Conservation (phyloP, 2,329 filamentous ascomycete species). For the Colletotrichum navitas region DNA sequence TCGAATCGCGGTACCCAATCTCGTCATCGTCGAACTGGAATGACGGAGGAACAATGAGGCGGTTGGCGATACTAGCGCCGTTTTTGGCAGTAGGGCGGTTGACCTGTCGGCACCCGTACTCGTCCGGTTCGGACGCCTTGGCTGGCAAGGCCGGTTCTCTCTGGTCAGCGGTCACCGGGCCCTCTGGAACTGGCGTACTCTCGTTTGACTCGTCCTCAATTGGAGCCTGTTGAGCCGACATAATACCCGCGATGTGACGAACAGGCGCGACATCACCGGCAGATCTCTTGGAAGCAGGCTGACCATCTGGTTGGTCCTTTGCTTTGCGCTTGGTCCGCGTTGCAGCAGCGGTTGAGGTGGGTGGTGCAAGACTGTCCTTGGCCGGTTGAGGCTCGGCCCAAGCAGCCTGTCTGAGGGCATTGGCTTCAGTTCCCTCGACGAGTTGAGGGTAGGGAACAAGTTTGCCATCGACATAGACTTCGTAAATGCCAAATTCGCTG, state of each 20-base stretch:
- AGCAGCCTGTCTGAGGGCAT: conserved; percentile 39
- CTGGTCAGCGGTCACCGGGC: conserved; percentile 47
- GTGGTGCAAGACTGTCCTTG: conserved; percentile 19
- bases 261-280: conserved; percentile 48
- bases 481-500: conserved; percentile 59
- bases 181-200: conserved; percentile 42
- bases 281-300: conserved; percentile 63
- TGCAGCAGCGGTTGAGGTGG: conserved; percentile 28
- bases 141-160: conserved; percentile 48
- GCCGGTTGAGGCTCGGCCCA: conserved; percentile 35
- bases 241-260: conserved; percentile 46
- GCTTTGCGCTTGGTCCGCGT: conserved; percentile 61
- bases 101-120: conserved; percentile 64
- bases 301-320: conserved; percentile 62
- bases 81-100: conserved; percentile 56
- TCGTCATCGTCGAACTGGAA: conserved; percentile 65
- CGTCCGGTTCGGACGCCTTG: conserved; percentile 60
- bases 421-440: conserved; percentile 55
- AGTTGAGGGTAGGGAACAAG: conserved; percentile 61
- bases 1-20: conserved; percentile 71
- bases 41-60: conserved; percentile 64
- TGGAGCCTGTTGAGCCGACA: conserved; percentile 50
- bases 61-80: conserved; percentile 59
- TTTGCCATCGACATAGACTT: conserved; percentile 55
- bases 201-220: conserved; percentile 49